A percentile compares a stretch with the other conserved stretches of the same genome.
Conservation (phyloP, 2,329 filamentous ascomycete species). For the Lanzia echinophila region DNA sequence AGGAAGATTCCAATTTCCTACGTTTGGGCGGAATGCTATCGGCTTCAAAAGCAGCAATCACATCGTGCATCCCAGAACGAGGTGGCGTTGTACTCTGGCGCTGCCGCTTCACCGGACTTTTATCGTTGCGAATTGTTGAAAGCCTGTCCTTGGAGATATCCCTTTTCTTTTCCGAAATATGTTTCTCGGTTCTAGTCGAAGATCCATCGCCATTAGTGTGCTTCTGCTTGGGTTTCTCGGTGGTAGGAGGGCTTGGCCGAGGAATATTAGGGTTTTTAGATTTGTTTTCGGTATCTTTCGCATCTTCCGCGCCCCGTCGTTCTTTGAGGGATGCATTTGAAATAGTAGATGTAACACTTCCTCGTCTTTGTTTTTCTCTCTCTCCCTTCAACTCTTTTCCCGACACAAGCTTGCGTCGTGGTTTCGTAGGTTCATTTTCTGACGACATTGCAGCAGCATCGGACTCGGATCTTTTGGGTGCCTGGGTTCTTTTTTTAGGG, state of each 20-base stretch:
- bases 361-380: slow-evolving; percentile 45
- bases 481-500: slow-evolving; percentile 42
- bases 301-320: slow-evolving; percentile 34
- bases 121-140: slow-evolving; percentile 41
- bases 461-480: slow-evolving; percentile 45
- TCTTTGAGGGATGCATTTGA: slow-evolving; percentile 46
- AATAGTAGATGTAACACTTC: slow-evolving; percentile 50
- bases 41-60: slow-evolving; percentile 44
- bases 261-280: slow-evolving; percentile 20
- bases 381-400: slow-evolving; percentile 54
- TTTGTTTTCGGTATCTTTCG: slow-evolving; percentile 47
- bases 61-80: slow-evolving; percentile 35
- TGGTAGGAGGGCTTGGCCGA: slow-evolving; percentile 5
- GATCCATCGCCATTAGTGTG: slow-evolving; percentile 12
- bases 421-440: slow-evolving; percentile 46
- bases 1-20: slow-evolving; percentile 44
- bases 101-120: slow-evolving; percentile 47
- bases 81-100: slow-evolving; percentile 54
- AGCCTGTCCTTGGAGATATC: slow-evolving; percentile 53
- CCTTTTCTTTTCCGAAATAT: slow-evolving; percentile 45
- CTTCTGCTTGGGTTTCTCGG: slow-evolving; percentile 12
- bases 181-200: slow-evolving; percentile 21
- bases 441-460: slow-evolving; percentile 44
- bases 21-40: slow-evolving; percentile 47
- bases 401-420: slow-evolving; percentile 56